phyloP scores from a whole-genome alignment of 768 basidiomycete genomes.

The Mycena amicta region DNA sequence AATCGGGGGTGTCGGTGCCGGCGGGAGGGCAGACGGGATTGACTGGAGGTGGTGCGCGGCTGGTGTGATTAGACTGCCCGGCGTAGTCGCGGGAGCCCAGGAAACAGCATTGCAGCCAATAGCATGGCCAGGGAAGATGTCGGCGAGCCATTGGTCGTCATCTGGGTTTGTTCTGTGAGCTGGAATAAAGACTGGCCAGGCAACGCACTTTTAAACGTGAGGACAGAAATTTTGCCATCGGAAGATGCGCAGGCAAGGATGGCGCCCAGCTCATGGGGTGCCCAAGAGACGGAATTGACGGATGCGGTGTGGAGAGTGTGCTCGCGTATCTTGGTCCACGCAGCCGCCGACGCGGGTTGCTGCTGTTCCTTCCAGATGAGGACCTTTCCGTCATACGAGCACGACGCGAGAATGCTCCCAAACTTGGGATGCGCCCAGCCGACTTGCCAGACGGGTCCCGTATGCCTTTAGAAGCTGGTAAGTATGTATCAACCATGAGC shows the following conservation, averaged over 20 bases:
- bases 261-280: constrained; percentile 96
- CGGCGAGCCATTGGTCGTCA: constrained; percentile 94
- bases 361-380: constrained; percentile 97
- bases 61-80: constrained; percentile 81
- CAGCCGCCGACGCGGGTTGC: constrained; percentile 53
- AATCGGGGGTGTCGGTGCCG: constrained; percentile 53
- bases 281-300: constrained; percentile 98
- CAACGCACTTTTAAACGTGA: constrained; percentile 92
- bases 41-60: constrained; percentile 46
- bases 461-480: constrained; percentile 65
- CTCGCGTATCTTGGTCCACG: constrained; percentile 95
- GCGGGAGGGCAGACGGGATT: constrained; percentile 46
- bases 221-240: constrained; percentile 94
- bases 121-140: constrained; percentile 93
- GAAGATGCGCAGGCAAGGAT: constrained; percentile 96
- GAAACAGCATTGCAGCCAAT: constrained; percentile 97
- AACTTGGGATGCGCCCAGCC: constrained; percentile 99
- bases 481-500: no score
- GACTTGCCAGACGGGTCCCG: constrained; percentile 97
- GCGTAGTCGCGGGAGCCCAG: constrained; percentile 92
- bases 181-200: neutral
- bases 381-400: constrained; percentile 97
- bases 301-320: constrained; percentile 93
- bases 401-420: constrained; percentile 95
- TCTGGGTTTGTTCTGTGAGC: constrained; percentile 48